A percentile compares a stretch with the other conserved stretches of the same genome.
phyloP scores from a whole-genome alignment of 805 yeast genomes.

The Dipodascopsis uninucleata region DNA sequence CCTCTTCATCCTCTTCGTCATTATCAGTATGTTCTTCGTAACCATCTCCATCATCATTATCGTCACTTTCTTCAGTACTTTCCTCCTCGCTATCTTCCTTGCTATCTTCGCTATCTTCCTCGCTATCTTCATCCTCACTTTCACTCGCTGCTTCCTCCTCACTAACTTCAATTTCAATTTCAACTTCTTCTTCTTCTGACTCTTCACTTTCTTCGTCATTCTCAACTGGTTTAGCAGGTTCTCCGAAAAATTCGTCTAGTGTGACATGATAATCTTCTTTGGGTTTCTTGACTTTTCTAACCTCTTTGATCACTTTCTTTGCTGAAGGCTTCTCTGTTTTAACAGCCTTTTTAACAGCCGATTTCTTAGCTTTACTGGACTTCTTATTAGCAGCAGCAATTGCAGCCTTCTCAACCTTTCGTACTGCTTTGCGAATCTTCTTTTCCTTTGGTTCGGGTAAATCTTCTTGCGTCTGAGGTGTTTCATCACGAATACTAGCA shows the following conservation, averaged over 20 bases:
- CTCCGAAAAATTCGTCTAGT: constrained; percentile 79
- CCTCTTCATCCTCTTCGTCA: constrained; percentile 36
- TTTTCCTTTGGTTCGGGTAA: constrained; percentile 21
- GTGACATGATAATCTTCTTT: constrained; percentile 25
- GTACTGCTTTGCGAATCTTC: constrained; percentile 6
- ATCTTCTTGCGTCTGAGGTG: constrained; percentile 1
- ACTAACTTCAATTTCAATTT: constrained; percentile 25
- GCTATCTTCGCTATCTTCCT: constrained; percentile 33
- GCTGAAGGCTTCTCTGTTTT: constrained; percentile 3
- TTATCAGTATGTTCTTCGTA: constrained; percentile 38
- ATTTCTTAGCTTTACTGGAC: neutral
- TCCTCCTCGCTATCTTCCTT: constrained; percentile 33
- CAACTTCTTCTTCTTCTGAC: constrained; percentile 32
- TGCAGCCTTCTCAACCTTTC: constrained; percentile 6
- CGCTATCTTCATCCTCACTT: constrained; percentile 35
- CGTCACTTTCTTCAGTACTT: constrained; percentile 36
- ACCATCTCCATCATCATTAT: constrained; percentile 36
- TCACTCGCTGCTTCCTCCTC: constrained; percentile 33
- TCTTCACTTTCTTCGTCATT: constrained; percentile 24
- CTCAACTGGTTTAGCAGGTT: constrained; percentile 35
- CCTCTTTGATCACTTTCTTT: constrained; percentile 6
- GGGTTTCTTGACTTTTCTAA: neutral
- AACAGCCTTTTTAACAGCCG: constrained; percentile 1
- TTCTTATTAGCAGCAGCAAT: constrained; percentile 8
- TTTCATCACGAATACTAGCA: constrained; percentile 33